Evolutionary conservation across 129 eudicot genomes (phyloP).

Genomic region (Mikania micrantha): DNA sequence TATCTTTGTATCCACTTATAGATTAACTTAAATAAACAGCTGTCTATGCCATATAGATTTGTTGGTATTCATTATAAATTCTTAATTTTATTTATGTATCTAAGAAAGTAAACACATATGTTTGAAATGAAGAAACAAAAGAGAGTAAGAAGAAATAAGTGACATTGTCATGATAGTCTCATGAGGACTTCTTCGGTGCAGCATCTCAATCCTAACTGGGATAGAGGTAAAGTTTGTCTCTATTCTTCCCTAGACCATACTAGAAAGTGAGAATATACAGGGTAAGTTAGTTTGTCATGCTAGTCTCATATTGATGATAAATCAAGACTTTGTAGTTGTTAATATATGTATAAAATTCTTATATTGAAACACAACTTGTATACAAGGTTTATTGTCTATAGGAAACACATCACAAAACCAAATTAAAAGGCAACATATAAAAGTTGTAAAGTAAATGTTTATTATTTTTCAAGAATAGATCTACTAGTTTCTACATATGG

Average conservation of each 20-base stretch:
- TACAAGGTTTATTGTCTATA: no score
- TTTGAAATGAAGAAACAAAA: not conserved
- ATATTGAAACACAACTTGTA: no score
- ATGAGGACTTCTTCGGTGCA: no score
- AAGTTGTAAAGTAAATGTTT: not conserved
- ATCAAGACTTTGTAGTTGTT: no score
- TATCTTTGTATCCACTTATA: not conserved
- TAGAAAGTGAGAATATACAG: not conserved
- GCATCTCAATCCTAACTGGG: no score
- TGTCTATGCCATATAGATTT: not conserved
- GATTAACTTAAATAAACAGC: not conserved
- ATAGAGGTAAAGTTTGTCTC: no score
- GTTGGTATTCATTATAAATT: not conserved
- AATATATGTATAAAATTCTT: no score
- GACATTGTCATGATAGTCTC: not conserved
- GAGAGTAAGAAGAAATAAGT: not conserved
- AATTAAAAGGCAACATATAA: not conserved
- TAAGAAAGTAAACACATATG: not conserved
- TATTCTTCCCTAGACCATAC: no score
- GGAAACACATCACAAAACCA: not conserved
- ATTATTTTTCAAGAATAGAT: not conserved
- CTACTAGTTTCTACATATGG: not conserved
- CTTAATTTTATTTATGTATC: not conserved
- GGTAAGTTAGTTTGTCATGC: not conserved
- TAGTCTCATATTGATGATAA: no score